Conservation (phyloP, 192 early-diverging fungal species). For the Rhizophagus prolifer region DNA sequence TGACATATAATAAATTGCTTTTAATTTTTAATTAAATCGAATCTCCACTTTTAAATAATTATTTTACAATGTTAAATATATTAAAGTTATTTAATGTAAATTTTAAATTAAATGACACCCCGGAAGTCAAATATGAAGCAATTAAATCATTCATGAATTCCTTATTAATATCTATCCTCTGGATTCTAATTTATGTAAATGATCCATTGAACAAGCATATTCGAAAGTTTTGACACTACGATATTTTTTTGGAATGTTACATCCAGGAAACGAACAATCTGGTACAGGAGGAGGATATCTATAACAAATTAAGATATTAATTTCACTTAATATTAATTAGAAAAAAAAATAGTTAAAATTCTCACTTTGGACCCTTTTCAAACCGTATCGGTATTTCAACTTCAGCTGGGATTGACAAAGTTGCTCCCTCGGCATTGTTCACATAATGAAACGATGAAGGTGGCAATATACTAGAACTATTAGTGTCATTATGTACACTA, state of each 20-base stretch:
- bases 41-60: too few species aligned
- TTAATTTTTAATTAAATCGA: too few species aligned
- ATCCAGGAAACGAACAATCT: constrained; percentile 49
- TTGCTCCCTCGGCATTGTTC: constrained; percentile 43
- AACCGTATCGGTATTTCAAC: constrained; percentile 18
- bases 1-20: too few species aligned
- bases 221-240: constrained; percentile 44
- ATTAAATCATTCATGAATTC: background rate
- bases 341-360: background rate
- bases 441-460: constrained; percentile 39
- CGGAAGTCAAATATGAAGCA: background rate
- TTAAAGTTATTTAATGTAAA: too few species aligned
- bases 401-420: constrained; percentile 39
- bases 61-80: too few species aligned
- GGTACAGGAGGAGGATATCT: constrained; percentile 50
- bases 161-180: background rate
- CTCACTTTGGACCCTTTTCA: constrained; percentile 33
- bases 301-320: constrained; percentile 29
- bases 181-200: constrained; percentile 39
- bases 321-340: background rate
- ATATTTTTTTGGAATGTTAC: constrained; percentile 57
- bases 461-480: background rate
- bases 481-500: constrained; percentile 35
- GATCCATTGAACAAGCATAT: constrained; percentile 63
- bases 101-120: background rate